Percentiles rank a stretch among this genome's conserved stretches.
These are phyloP conservation scores for Fusarium newnesense DNA, from an alignment of 2,329 filamentous ascomycete genomes.

Conservation along the genomic window DNA sequence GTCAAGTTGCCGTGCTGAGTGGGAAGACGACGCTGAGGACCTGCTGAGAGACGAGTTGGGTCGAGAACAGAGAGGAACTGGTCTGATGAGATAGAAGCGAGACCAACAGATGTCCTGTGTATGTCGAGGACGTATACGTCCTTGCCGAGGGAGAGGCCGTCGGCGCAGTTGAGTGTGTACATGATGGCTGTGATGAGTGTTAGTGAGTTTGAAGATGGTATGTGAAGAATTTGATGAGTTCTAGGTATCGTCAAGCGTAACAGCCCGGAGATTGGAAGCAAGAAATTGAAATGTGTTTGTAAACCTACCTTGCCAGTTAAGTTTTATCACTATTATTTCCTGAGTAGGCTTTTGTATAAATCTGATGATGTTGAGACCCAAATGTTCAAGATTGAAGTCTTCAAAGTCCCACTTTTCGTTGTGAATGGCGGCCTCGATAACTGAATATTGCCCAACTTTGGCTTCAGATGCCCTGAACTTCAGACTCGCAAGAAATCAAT, in stretches of 20 bases:
- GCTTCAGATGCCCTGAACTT: neutral
- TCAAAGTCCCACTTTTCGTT: slow-evolving; percentile 37
- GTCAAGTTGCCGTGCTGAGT: slow-evolving; percentile 72
- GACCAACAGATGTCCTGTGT: slow-evolving; percentile 58
- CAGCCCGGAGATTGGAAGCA: accelerated
- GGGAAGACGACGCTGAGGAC: slow-evolving; percentile 58
- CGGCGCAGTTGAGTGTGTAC: slow-evolving; percentile 50
- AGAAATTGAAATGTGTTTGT: accelerated
- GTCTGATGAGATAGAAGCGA: slow-evolving; percentile 76
- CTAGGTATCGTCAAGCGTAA: accelerated
- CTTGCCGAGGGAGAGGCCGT: slow-evolving; percentile 44
- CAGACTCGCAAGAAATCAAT: neutral
- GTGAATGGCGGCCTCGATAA: slow-evolving; percentile 43
- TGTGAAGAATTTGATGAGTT: neutral
- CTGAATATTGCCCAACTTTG: slow-evolving; percentile 38
- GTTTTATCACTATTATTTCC: neutral
- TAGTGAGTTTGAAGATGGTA: neutral
- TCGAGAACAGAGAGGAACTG: slow-evolving; percentile 75
- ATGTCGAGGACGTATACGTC: slow-evolving; percentile 70
- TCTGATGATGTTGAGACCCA: neutral
- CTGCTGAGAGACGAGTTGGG: slow-evolving; percentile 63
- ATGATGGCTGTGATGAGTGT: slow-evolving; percentile 30
- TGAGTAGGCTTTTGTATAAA: neutral
- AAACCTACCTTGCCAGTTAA: neutral
- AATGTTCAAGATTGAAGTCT: slow-evolving; percentile 31